Evolutionary conservation across 1,284 basidiomycete species (phyloP).

Genomic region (Schizophyllum commune): DNA sequence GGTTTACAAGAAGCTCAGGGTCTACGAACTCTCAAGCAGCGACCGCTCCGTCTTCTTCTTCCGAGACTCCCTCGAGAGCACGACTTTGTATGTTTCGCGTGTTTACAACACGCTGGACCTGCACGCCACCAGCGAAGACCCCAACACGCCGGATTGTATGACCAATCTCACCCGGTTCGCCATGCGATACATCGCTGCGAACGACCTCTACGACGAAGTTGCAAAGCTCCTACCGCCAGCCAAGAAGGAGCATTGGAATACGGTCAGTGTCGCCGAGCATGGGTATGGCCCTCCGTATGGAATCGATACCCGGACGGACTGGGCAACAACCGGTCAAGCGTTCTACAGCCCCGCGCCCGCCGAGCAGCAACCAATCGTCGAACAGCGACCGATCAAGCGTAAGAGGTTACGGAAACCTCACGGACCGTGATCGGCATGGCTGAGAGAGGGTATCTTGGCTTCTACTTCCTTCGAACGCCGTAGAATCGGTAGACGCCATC

Average conservation of each 20-base stretch:
- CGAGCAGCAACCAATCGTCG: too few relatives aligned
- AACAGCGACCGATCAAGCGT: too few relatives aligned
- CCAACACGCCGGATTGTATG: neutral
- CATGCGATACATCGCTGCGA: neutral
- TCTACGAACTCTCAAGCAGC: neutral
- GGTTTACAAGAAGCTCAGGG: neutral
- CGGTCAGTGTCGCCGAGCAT: too few relatives aligned
- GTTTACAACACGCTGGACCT: neutral
- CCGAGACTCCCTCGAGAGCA: neutral
- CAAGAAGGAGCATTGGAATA: neutral
- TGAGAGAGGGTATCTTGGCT: too few relatives aligned
- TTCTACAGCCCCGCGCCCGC: too few relatives aligned
- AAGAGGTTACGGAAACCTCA: too few relatives aligned
- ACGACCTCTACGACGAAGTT: neutral
- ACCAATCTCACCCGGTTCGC: neutral
- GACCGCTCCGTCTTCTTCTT: neutral
- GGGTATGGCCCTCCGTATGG: too few relatives aligned
- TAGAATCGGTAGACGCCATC: too few relatives aligned
- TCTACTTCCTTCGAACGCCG: too few relatives aligned
- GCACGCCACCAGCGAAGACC: neutral
- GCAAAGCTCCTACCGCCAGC: neutral
- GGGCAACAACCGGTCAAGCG: too few relatives aligned
- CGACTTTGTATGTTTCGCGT: neutral
- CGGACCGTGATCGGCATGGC: too few relatives aligned
- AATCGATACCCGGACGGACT: too few relatives aligned